Evolutionary conservation across 2,329 filamentous ascomycete species (phyloP).

Genomic region (Delphinella strobiligena): DNA sequence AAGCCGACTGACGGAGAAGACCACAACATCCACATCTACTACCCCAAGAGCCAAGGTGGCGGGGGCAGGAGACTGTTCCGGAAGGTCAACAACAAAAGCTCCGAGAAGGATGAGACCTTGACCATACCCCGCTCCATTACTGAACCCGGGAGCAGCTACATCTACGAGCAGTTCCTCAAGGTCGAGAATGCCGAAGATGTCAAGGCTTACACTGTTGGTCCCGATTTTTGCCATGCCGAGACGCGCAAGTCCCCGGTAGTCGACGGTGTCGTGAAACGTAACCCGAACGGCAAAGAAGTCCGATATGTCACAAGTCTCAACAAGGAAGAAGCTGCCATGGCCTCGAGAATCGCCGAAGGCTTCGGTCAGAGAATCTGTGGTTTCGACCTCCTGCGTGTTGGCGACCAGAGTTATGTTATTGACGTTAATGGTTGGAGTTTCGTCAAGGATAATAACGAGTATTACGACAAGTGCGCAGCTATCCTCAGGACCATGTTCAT

Average conservation of each 20-base stretch:
- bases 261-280: slow-evolving; percentile 86
- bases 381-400: slow-evolving; percentile 82
- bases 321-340: slow-evolving; percentile 71
- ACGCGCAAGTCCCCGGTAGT: slow-evolving; percentile 96
- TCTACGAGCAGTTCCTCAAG: slow-evolving; percentile 94
- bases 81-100: slow-evolving; percentile 98
- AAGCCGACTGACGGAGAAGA: slow-evolving; percentile 98
- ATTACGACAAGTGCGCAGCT: slow-evolving; percentile 81
- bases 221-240: slow-evolving; percentile 88
- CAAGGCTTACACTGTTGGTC: slow-evolving; percentile 94
- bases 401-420: slow-evolving; percentile 89
- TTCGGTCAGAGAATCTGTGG: slow-evolving; percentile 95
- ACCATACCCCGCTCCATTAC: slow-evolving; percentile 67
- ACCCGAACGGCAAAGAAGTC: slow-evolving; percentile 94
- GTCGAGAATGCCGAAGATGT: slow-evolving; percentile 97
- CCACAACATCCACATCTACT: slow-evolving; percentile 98
- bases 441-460: slow-evolving; percentile 97
- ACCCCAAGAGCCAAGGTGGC: slow-evolving; percentile 72
- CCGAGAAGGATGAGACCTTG: slow-evolving; percentile 75
- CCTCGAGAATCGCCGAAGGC: slow-evolving; percentile 75
- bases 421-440: slow-evolving; percentile 99
- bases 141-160: slow-evolving; percentile 71
- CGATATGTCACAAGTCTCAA: slow-evolving; percentile 83
- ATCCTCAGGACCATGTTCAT: slow-evolving; percentile 85
- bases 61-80: slow-evolving; percentile 87